Evolutionary conservation across 2,329 filamentous ascomycete genomes (phyloP), one percentile per base, ranked within the genome.

Genomic region (Botrytis fabae): DNA sequence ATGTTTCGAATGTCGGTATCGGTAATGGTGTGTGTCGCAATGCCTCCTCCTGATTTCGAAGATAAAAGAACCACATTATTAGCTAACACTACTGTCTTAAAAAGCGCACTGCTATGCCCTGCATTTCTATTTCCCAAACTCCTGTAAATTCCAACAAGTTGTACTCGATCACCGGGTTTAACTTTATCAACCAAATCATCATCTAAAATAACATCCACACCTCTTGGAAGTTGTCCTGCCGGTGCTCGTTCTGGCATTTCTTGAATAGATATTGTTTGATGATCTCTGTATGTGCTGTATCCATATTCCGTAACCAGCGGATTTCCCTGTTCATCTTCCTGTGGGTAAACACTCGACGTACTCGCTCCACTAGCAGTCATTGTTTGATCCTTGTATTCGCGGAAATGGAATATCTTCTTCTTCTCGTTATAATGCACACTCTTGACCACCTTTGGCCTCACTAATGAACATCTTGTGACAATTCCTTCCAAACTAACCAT

Each of bases 401-500:
- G 89, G 80, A 93, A 94, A 79, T 95, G 90, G 78, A 98, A 99
- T 59, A 92, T 92, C 76, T 93, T 89, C 82, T 93, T 94, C 76
- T 85, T 89, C 83, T 98, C 95, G 79, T 94, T 97, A 84, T 95
- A 98, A 82, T 99, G 96, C 70, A 99, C 95, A 83, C 96, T 98
- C 85, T 97, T 97, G 75, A 98, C 91, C n/a, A 99, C 90, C 84
- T 99, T 99, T 18, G 96, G 96, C 73, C 97, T 89, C 75, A 99
- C 97, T 32, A 99, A 87, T 38, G 95, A 98, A 83, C 94, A 97
- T 82, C 96, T 93, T 51, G 96, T 99, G 60, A 99, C 96, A 79
- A 99, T 99, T 64, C 96, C 96, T 83, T 99, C 96, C 69, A 99
- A 87, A 5, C 95, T 97, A 22, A 99, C 93, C 95, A 99, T 98